Percentiles rank a stretch among this genome's conserved stretches.
Conservation (phyloP, 2,329 filamentous ascomycete species). For the Neonectria neomacrospora region DNA sequence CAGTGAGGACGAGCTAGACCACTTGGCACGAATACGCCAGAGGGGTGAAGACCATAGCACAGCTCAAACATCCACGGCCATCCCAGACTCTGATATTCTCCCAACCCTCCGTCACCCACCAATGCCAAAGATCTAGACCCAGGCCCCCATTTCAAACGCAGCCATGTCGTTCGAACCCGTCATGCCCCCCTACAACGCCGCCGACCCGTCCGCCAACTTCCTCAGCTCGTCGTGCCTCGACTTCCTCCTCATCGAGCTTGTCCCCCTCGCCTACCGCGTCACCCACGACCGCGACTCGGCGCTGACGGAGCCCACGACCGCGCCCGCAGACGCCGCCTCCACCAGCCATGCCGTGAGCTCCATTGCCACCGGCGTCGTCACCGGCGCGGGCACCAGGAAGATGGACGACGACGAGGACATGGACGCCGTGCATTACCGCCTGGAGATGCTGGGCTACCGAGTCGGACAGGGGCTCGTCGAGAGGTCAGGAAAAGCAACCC, state of each 20-base stretch:
- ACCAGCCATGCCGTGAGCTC: conserved; percentile 42
- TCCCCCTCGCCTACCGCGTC: conserved; percentile 91
- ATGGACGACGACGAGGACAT: conserved; percentile 81
- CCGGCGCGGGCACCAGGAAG: conserved; percentile 42
- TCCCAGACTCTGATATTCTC: not conserved
- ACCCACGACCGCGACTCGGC: conserved; percentile 74
- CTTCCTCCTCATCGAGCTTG: conserved; percentile 94
- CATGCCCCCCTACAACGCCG: conserved; percentile 74
- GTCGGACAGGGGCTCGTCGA: conserved; percentile 94
- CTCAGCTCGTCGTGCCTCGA: conserved; percentile 89
- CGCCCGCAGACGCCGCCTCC: conserved; percentile 35
- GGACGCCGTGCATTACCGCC: conserved; percentile 84
- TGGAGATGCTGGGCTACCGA: conserved; percentile 88
- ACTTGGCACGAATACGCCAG: conserved; percentile 1
- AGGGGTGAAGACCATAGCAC: conserved; percentile 9
- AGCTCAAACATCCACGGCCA: conserved; percentile 6
- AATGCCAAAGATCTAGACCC: not conserved
- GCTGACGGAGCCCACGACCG: conserved; percentile 49
- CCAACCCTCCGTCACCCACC: not conserved
- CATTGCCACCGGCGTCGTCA: conserved; percentile 38
- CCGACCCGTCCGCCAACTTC: conserved; percentile 80
- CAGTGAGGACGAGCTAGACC: not conserved
- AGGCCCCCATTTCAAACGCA: conserved; percentile 4
- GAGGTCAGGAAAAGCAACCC: conserved; percentile 64
- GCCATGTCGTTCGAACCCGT: conserved; percentile 79